Evolutionary conservation across 495 filamentous ascomycete genomes (phyloP), one percentile per base, ranked within the genome.

Genomic region (Trichocladium antarcticum): DNA sequence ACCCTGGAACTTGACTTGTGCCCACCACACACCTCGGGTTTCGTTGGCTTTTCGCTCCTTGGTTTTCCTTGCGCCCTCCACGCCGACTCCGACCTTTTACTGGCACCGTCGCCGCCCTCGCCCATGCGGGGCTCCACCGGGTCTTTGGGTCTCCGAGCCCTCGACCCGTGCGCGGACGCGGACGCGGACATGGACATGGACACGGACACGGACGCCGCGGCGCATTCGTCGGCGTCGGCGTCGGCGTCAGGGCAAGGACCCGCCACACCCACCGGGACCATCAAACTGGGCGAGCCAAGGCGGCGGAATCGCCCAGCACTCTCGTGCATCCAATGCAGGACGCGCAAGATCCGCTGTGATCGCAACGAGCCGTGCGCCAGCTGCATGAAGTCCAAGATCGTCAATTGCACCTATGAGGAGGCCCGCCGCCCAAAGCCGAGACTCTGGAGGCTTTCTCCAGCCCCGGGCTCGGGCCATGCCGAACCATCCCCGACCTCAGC

Each of bases 331-430:
- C 74, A 72, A 43, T 78, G 75, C 56, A 59, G 71, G 11, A 74
- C 65, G 10, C 72, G 74, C 41, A 79, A 78, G 59, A 73, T 79
- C 48, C 74, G 71, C 34, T 79, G 74, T 60, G 73, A 78, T 48
- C 70, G 69, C 46, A 68, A 66, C 37, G 55, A 69, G 31, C 76
- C 74, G 7, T 79, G 74, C 53, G 58, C 63, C 15, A 73, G 71
- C 46, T 78, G 76, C 52, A 60, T 74, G 41, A 63, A 64, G 53
- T 70, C 67, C 38, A 65, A 63, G 57, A 68, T 60, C 21, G 62
- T 66, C 42, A 68, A 64, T 40, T 76, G 72, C 56, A 62, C 63
- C 32, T 76, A 72, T 40, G 61, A 66, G 49, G 59, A 66, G 31
- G 58, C 61, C 14, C 59, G 61, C 19, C 58, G 61, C 7, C 61